Conservation (phyloP, 148 eudicot genomes). For the Oxyria digyna region DNA sequence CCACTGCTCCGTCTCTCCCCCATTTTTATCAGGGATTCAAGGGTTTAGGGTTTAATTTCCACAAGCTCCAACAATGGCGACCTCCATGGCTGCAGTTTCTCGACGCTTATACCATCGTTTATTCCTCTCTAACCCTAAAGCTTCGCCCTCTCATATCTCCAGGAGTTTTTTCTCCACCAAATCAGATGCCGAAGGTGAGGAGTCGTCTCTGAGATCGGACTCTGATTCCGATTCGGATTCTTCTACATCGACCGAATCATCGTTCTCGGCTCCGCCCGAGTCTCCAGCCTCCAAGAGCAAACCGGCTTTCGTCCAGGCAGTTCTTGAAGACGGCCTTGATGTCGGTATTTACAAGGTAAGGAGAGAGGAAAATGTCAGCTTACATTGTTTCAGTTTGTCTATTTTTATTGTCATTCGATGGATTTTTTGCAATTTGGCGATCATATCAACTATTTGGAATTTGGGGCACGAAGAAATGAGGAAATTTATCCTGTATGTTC, state of each 20-base stretch:
- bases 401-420: neutral
- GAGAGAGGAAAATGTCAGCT: neutral
- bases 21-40: neutral
- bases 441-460: neutral
- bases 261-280: constrained; percentile 9
- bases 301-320: constrained; percentile 6
- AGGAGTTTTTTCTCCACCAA: constrained; percentile 27
- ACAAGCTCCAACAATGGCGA: constrained; percentile 19
- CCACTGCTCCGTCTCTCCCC: neutral
- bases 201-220: constrained; percentile 17
- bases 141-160: constrained; percentile 9
- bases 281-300: constrained; percentile 10
- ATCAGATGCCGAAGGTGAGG: constrained; percentile 23
- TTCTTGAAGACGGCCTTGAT: constrained; percentile 60
- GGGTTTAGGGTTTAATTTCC: constrained; percentile 6
- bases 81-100: constrained; percentile 22
- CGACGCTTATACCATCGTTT: constrained; percentile 22
- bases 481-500: neutral
- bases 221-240: constrained; percentile 14
- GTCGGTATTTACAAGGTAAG: constrained; percentile 60
- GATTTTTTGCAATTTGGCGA: neutral
- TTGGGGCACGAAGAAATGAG: neutral
- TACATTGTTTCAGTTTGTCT: neutral
- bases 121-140: constrained; percentile 1
- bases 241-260: constrained; percentile 12